phyloP scores from a whole-genome alignment of 768 basidiomycete species.

The Pleurotus tuoliensis region DNA sequence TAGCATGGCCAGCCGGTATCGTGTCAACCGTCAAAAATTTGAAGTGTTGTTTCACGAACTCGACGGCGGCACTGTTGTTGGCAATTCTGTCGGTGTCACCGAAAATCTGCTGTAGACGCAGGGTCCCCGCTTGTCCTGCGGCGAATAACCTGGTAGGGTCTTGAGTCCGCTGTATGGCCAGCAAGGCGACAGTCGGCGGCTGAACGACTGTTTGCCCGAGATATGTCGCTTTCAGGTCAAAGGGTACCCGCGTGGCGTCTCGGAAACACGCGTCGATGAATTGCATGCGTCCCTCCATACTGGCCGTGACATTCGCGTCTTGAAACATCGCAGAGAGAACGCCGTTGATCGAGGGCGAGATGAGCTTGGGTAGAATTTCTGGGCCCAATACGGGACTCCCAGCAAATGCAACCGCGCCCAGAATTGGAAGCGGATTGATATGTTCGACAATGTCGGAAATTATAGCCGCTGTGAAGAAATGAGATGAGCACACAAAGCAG shows the following conservation, averaged over 20 bases:
- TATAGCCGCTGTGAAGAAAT: conserved; percentile 19
- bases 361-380: conserved; percentile 9
- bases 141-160: conserved; percentile 20
- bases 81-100: not conserved
- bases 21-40: not conserved
- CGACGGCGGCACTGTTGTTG: not conserved
- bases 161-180: conserved; percentile 21
- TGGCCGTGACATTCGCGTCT: conserved; percentile 18
- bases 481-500: not conserved
- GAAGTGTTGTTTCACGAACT: not conserved
- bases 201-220: conserved; percentile 17
- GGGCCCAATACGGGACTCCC: conserved; percentile 24
- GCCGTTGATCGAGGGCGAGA: conserved; percentile 13
- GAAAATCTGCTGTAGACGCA: not conserved
- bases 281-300: conserved; percentile 15
- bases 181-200: conserved; percentile 14
- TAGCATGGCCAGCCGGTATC: conserved; percentile 1
- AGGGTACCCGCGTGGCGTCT: conserved; percentile 21
- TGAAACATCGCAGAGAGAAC: conserved; percentile 8
- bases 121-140: not conserved
- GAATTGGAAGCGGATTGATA: conserved; percentile 21
- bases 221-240: conserved; percentile 20
- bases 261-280: conserved; percentile 25
- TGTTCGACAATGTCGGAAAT: conserved; percentile 25
- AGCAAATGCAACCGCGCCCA: conserved; percentile 23